A percentile compares a stretch with the other conserved stretches of the same genome.
These are phyloP conservation scores for Bryoglossum gracile DNA, from an alignment of 495 filamentous ascomycete genomes.

Conservation along the genomic window DNA sequence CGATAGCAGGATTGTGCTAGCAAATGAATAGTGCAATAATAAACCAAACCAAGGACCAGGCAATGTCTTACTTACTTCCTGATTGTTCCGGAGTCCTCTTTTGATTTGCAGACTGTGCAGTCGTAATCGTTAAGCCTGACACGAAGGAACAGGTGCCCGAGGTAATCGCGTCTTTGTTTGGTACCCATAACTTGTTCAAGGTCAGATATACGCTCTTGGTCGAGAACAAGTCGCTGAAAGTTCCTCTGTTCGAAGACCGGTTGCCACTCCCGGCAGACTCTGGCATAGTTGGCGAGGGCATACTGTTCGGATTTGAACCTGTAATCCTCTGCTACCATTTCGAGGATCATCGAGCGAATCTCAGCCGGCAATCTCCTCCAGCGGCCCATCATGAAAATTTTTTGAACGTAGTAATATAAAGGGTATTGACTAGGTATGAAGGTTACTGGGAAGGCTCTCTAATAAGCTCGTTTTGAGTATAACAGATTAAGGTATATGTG, in stretches of 20 bases:
- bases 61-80: constrained; percentile 21
- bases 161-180: constrained; percentile 19
- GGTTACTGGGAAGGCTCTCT: too few relatives aligned
- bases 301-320: constrained; percentile 20
- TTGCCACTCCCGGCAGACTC: constrained; percentile 26
- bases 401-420: too few relatives aligned
- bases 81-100: constrained; percentile 19
- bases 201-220: constrained; percentile 20
- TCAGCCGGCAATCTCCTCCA: constrained; percentile 19
- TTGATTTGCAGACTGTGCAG: constrained; percentile 23
- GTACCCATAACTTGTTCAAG: constrained; percentile 21
- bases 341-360: constrained; percentile 23
- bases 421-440: too few relatives aligned
- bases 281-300: constrained; percentile 18
- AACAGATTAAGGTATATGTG: too few relatives aligned
- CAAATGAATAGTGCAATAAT: constrained; percentile 12
- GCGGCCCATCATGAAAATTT: constrained; percentile 16
- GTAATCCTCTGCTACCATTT: constrained; percentile 23
- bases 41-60: constrained; percentile 16
- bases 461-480: too few relatives aligned
- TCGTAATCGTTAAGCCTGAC: constrained; percentile 21
- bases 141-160: constrained; percentile 21
- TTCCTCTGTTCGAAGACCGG: constrained; percentile 22
- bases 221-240: constrained; percentile 23
- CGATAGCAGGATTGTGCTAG: constrained; percentile 15